phyloP scores from a whole-genome alignment of 495 filamentous ascomycete species.

The Evernia prunastri region DNA sequence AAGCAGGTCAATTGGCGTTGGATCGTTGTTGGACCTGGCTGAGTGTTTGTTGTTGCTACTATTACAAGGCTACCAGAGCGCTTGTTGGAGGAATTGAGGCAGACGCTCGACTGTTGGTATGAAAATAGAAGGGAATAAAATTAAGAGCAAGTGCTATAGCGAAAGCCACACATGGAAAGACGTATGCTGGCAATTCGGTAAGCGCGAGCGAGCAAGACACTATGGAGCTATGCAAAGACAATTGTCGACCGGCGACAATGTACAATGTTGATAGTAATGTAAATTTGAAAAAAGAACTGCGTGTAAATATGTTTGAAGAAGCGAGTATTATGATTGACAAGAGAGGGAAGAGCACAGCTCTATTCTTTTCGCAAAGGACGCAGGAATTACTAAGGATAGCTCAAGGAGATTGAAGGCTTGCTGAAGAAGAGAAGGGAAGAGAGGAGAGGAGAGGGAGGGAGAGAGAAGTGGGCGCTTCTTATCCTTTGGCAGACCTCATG shows the following conservation, averaged over 20 bases:
- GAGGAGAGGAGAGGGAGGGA: conserved; percentile 45
- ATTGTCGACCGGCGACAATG: conserved; percentile 49
- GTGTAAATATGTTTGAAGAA: conserved; percentile 4
- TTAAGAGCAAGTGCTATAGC: conserved; percentile 19
- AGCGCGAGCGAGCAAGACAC: conserved; percentile 53
- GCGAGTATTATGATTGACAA: conserved; percentile 27
- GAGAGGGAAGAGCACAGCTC: conserved; percentile 34
- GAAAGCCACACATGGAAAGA: conserved; percentile 8
- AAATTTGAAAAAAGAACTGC: conserved; percentile 24
- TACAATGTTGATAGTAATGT: conserved; percentile 32
- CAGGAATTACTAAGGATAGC: conserved; percentile 40
- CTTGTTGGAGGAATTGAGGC: conserved; percentile 16
- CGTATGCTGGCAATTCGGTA: conserved; percentile 17
- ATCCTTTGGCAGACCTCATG: conserved; percentile 14
- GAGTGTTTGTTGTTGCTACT: conserved; percentile 14
- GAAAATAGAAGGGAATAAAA: conserved; percentile 22
- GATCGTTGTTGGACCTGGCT: conserved; percentile 2
- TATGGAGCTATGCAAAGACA: conserved; percentile 41
- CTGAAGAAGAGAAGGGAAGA: conserved; percentile 54
- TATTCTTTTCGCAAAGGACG: conserved; percentile 19
- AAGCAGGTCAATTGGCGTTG: conserved; percentile 12
- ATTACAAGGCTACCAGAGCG: conserved; percentile 29
- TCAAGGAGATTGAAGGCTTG: conserved; percentile 67
- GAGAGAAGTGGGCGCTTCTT: conserved; percentile 31
- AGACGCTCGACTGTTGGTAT: conserved; percentile 19